Evolutionary conservation across 106 monocot genomes (phyloP), one percentile per base, ranked within the genome.

Genomic region (Posidonia australis): DNA sequence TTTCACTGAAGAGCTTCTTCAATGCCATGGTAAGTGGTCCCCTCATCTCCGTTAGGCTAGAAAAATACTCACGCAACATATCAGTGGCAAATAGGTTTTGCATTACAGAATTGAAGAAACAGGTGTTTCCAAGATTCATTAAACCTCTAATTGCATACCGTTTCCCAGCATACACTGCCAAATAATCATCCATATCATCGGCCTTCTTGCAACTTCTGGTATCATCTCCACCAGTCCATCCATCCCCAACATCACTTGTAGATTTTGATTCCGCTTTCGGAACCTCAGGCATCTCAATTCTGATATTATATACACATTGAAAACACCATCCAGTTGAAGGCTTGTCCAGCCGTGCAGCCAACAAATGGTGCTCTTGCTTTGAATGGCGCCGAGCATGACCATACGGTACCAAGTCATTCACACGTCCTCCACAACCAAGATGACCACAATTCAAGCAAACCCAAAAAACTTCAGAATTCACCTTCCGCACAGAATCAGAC

Each of bases 371-470:
- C 22, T 84, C 80, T 48, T 87, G 86, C 67, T 87, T 96, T 0
- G 84, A 72, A 67, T 96, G 96, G 45, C 90, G 63, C 9, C 96
- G 77, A 21, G 84, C 73, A 73, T 96, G 96, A 22, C 87, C 90
- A 58, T 84, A 81, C 0, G 96, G 96, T 71, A 63, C 73, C 0
- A 57, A 71, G 20, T 69, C 70, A 44, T 54, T 64, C 13, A 54
- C 26, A 47, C 78, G 81, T 27, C 45, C 84, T 26, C 90, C 90
- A 44, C 90, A 96, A 28, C 82, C 82, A 46, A 65, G 51, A 17
- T 79, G 76, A 27, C 72, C 65, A 68, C 96, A 96, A 65, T 79
- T 78, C 64, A 90, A 77, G 49, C 96, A 96, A 1, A 96, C 87
- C 96, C 96, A 96, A 18, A 83, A 62, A 20, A 74, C 55, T 13